Conservation (phyloP, 176 grass and related monocot genomes). For the Eremochloa ophiuroides region DNA sequence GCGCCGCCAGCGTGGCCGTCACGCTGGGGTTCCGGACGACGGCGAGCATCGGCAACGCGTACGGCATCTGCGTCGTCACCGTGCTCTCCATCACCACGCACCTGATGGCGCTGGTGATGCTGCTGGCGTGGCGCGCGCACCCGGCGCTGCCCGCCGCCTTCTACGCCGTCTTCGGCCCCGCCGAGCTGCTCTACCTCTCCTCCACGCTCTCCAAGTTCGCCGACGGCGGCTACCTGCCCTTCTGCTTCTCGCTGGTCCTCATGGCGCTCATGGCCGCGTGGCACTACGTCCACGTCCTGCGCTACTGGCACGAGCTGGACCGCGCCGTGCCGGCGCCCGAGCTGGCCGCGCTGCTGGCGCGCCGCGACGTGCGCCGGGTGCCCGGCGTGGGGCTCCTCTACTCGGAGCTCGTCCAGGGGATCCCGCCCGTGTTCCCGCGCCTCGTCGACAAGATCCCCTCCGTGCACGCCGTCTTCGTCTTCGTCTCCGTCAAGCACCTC, state of each 20-base stretch:
- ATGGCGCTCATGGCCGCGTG: constrained; percentile 65
- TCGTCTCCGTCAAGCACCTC: constrained; percentile 57
- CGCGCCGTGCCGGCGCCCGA: constrained; percentile 11
- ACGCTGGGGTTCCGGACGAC: constrained; percentile 52
- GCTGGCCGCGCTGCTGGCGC: constrained; percentile 16
- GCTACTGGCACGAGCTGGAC: constrained; percentile 50
- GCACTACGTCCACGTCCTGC: constrained; percentile 53
- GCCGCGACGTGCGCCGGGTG: constrained; percentile 23
- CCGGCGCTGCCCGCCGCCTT: constrained; percentile 29
- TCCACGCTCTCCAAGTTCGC: constrained; percentile 64
- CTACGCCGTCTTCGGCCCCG: constrained; percentile 17
- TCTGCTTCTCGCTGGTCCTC: constrained; percentile 39
- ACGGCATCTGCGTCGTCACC: constrained; percentile 53
- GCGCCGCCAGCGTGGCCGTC: constrained; percentile 37
- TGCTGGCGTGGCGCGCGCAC: constrained; percentile 48
- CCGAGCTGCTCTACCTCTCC: constrained; percentile 49
- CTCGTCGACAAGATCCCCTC: constrained; percentile 52
- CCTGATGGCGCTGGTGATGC: constrained; percentile 54
- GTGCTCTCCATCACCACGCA: constrained; percentile 57
- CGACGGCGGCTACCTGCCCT: constrained; percentile 54
- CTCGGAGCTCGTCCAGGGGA: constrained; percentile 68
- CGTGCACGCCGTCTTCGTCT: constrained; percentile 46
- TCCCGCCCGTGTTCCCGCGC: constrained; percentile 55
- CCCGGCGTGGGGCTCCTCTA: constrained; percentile 50
- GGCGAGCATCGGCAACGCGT: constrained; percentile 56